A percentile compares a stretch with the other conserved stretches of the same genome.
Evolutionary conservation across 2,329 filamentous ascomycete genomes (phyloP).

Genomic region (Colletotrichum theobromicola): DNA sequence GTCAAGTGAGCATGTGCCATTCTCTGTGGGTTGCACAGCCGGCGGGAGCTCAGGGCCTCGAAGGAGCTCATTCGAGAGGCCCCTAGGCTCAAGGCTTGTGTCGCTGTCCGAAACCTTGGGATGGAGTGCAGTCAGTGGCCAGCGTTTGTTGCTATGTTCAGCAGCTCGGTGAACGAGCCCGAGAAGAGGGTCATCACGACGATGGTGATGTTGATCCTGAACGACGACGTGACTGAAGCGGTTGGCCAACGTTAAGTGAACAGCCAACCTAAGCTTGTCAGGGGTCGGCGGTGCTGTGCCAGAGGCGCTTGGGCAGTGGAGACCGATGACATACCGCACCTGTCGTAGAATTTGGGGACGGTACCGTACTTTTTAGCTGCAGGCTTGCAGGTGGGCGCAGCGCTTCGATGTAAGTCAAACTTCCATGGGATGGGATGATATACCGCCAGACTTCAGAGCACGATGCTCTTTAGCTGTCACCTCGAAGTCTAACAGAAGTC

Average conservation of each 20-base stretch:
- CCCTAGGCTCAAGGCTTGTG: not conserved
- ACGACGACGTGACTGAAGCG: not conserved
- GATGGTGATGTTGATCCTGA: not conserved
- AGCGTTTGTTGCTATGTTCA: not conserved
- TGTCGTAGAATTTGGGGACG: not conserved
- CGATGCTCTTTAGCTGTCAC: not conserved
- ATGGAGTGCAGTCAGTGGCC: not conserved
- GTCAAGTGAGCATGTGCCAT: not conserved
- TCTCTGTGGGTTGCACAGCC: not conserved
- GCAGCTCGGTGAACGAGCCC: not conserved
- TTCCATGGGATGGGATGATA: no score
- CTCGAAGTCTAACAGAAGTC: not conserved
- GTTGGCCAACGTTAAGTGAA: accelerated
- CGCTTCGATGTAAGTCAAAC: not conserved
- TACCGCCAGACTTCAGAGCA: not conserved
- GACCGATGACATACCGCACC: not conserved
- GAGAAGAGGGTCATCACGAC: not conserved
- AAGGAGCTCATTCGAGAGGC: not conserved
- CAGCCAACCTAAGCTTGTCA: not conserved
- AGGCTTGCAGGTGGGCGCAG: not conserved
- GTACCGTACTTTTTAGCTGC: not conserved
- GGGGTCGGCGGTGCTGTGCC: not conserved
- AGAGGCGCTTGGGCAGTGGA: not conserved
- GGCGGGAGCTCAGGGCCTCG: not conserved
- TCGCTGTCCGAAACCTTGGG: not conserved